A percentile compares a stretch with the other conserved stretches of the same genome.
Conservation (phyloP, 1,139 yeast species). For the Hansenula lynferdii region DNA sequence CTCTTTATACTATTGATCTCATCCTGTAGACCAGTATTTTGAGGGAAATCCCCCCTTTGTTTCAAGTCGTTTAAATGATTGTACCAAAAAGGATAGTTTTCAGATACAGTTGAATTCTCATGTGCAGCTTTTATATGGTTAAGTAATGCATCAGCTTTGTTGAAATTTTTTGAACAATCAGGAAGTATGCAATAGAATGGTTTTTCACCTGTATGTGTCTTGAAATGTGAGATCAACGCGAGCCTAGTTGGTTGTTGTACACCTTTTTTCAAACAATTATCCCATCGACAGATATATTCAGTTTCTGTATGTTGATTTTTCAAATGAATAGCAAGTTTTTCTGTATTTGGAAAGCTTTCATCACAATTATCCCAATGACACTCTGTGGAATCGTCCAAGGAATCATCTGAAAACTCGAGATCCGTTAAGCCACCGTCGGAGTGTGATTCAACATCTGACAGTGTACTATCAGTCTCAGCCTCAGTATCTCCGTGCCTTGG, state of each 20-base stretch:
- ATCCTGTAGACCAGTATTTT: constrained; percentile 5
- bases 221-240: constrained; percentile 57
- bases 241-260: constrained; percentile 39
- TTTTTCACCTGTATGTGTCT: constrained; percentile 64
- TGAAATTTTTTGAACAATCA: constrained; percentile 60
- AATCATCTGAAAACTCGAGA: not conserved
- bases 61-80: constrained; percentile 3
- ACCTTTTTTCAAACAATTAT: constrained; percentile 50
- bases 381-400: not conserved
- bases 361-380: constrained; percentile 30
- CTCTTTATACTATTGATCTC: constrained; percentile 13
- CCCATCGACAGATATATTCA: constrained; percentile 60
- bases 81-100: constrained; percentile 18
- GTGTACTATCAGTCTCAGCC: not conserved
- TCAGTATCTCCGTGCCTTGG: too few relatives aligned
- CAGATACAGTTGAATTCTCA: constrained; percentile 34
- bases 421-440: not conserved
- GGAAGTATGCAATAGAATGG: constrained; percentile 68
- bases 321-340: constrained; percentile 33
- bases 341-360: constrained; percentile 24
- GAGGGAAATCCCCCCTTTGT: constrained; percentile 4
- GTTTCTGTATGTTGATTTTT: constrained; percentile 32
- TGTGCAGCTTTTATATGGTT: constrained; percentile 63
- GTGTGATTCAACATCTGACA: not conserved
- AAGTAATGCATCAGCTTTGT: constrained; percentile 56